Evolutionary conservation across 2,329 filamentous ascomycete species (phyloP).

Genomic region (Hypocreales sp.): DNA sequence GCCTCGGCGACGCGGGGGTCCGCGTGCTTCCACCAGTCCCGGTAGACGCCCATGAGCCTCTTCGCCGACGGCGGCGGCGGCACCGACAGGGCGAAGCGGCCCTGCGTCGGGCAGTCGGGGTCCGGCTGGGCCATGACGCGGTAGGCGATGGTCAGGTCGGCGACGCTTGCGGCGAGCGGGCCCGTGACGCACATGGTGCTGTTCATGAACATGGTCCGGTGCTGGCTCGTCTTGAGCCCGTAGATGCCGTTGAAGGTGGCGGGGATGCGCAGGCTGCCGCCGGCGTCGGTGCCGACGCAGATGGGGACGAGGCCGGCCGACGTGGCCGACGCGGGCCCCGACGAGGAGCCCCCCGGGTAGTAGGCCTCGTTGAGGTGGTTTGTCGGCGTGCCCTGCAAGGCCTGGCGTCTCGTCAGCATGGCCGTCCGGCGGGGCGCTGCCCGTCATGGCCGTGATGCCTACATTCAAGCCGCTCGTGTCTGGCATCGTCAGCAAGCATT

Average conservation of each 20-base stretch:
- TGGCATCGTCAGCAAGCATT: too few relatives aligned
- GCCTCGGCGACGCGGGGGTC: constrained; percentile 44
- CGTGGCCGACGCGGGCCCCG: constrained; percentile 58
- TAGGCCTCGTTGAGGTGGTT: constrained; percentile 66
- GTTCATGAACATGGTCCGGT: constrained; percentile 44
- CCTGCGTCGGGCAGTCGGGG: constrained; percentile 41
- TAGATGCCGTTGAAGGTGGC: constrained; percentile 64
- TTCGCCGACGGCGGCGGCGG: constrained; percentile 24
- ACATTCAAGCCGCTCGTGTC: constrained; percentile 75
- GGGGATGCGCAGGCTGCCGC: constrained; percentile 62
- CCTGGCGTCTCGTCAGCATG: too few relatives aligned
- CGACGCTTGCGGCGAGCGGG: constrained; percentile 60
- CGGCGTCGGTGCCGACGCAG: constrained; percentile 59
- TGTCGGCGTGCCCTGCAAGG: constrained; percentile 59
- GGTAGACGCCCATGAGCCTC: constrained; percentile 58
- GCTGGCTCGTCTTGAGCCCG: constrained; percentile 66
- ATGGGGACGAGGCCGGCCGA: constrained; percentile 60
- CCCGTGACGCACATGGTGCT: constrained; percentile 48
- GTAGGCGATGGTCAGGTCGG: constrained; percentile 72
- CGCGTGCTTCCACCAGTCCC: constrained; percentile 31
- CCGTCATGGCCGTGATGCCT: too few relatives aligned
- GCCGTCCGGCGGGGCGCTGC: too few relatives aligned
- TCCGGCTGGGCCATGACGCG: constrained; percentile 63
- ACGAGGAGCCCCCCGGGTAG: constrained; percentile 71
- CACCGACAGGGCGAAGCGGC: constrained; percentile 44